Base-by-base conservation (phyloP, 345 rosid species). In the Aquilaria malaccensis region DNA sequence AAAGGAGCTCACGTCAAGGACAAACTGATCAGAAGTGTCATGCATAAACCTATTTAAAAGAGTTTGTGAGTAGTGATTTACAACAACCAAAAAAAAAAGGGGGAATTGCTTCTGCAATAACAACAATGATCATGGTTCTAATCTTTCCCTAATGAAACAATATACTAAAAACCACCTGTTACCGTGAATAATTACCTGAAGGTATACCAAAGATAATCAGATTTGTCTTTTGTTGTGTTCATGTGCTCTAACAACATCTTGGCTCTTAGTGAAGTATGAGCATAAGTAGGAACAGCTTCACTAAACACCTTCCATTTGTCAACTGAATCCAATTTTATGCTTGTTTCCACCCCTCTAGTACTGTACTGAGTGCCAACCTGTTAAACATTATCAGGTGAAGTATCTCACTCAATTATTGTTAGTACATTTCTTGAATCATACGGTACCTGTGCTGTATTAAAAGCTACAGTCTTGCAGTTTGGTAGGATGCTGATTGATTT, bases 161-260 rank as follows among this genome's bases (percentile, higher is more conserved):
- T 50, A 33, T 14, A 30, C 5, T 0, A 45, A 60, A 49, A 58
- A 22, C 22, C 22, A 22, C 22, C 22, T 22, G 22, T 22, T 22
- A 22, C 22, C 22, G 22, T 22, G 22, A 22, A 22, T 37, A 12
- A 51, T 63, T 75, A 87, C 93, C 85, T 76, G 71, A 67, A 75
- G 47, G 72, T 77, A 67, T 87, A 85, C 97, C 97, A 90, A 52
- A 90, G 87, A 59, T 90, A 90, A 76, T 90, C 96, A 50, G 97
- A 87, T 53, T 76, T 65, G 67, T 85, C 97, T 60, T 87, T 85
- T 32, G 91, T 90, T 47, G 79, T 73, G 15, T 68, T 73, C 84
- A 80, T 80, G 50, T 90, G 93, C 63, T 90, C 97, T 59, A 90
- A 65, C 30, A 90, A 55, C 14, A 30, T 73, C 58, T 72, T 78